Base-by-base conservation (phyloP, 2,329 filamentous ascomycete species). In the Paracamarosporium sp. region DNA sequence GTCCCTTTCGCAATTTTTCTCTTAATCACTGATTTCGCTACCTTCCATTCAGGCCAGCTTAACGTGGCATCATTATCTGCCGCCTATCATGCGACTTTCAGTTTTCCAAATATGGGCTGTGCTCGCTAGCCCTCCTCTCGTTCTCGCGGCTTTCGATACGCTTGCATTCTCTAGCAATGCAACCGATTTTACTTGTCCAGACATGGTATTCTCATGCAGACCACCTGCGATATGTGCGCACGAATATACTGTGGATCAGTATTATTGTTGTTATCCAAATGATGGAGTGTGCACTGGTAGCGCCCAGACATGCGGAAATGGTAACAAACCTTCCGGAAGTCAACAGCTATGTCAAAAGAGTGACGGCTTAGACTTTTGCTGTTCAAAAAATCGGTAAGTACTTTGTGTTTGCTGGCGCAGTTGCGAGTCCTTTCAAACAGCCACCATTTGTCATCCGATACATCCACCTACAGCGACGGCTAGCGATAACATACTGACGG, bases 211-310 rank as follows among this genome's bases (percentile, higher is more conserved):
- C 27, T 41, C 20, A 3, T 71, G 68, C 30, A 15, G 22, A 17
- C 25, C 65, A 11, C 64, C 64, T 1, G 38, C 44, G 7, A 55
- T 62, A 11, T 69, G 66, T 53, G 59, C 56, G n/a, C 62, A 59
- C 46, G 67, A 64, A 8, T 50, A 17, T 13, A 30, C 56, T 3
- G 53, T 55, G 13, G 38, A 63, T 24, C 63, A 67, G 30, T 63
- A 53, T 27, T 69, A 67, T 41, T 69, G 68, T 54, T 68, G 68
- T 30, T 55, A 33, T 8, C 33, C 46, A 5, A 25, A 44, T 20
- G 60, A 62, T 30, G 57, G 56, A 1, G 59, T 69, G 0, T 69
- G 65, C 50, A 68, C 64, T 61, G 46, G 31, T 9, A 57, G 53
- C 15, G 27, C 52, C 7, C 44, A 30, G n/a, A 59, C 53, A 5